phyloP scores from a whole-genome alignment of 177 flowering plant genomes.

The Vitis hybrid region DNA sequence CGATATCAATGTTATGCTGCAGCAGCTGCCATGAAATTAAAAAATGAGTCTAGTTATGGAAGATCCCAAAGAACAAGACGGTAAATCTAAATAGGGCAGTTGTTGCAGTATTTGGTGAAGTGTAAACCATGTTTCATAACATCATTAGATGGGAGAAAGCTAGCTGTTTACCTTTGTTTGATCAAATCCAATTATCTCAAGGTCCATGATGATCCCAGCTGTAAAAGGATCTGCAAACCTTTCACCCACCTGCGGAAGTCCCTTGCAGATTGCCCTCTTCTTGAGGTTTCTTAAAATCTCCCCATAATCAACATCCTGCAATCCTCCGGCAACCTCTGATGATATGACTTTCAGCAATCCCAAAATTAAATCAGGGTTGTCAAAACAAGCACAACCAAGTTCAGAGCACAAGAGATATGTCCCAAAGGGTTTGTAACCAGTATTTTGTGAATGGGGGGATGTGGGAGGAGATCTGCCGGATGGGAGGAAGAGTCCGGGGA shows the following conservation, averaged over 20 bases:
- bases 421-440: slow-evolving; percentile 48
- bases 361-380: slow-evolving; percentile 32
- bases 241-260: slow-evolving; percentile 1
- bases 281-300: slow-evolving; percentile 16
- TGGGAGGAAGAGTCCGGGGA: slow-evolving; percentile 26
- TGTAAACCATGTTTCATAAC: neutral
- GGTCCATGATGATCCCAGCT: slow-evolving; percentile 24
- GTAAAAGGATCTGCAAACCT: slow-evolving; percentile 2
- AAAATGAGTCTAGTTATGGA: too few species aligned
- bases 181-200: slow-evolving; percentile 28
- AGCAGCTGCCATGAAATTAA: neutral
- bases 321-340: neutral
- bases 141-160: neutral
- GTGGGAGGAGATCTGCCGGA: neutral
- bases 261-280: slow-evolving; percentile 9
- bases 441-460: neutral
- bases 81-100: too few species aligned
- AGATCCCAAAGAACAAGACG: too few species aligned
- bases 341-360: slow-evolving; percentile 15
- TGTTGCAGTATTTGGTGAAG: too few species aligned
- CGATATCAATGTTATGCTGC: slow-evolving; percentile 4
- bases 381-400: slow-evolving; percentile 36
- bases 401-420: too few species aligned
- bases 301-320: slow-evolving; percentile 21
- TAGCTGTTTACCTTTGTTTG: slow-evolving; percentile 18